Base-by-base conservation (phyloP, 441 rosid genomes). In the Aleurites moluccanus region DNA sequence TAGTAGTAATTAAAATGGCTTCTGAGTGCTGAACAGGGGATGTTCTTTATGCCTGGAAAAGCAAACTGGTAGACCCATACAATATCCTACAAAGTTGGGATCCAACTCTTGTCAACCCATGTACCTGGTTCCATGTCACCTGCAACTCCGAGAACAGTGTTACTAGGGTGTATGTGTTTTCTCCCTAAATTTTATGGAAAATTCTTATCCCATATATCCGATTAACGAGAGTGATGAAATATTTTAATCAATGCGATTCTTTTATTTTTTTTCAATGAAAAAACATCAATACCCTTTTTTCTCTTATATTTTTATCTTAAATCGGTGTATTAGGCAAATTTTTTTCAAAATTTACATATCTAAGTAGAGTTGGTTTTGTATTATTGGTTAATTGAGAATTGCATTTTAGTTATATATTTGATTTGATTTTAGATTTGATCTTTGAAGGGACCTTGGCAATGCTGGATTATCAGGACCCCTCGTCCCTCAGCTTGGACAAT, bases 401-500 rank as follows among this genome's bases (percentile, higher is more conserved):
- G 3, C 18, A 15, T 45, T 66, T 30, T 50, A 38, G 25, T 25
- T 25, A 8, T 55, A 21, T 23, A 67, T 47, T 13, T 18, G 8
- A 38, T 56, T 16, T 45, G 59, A 11, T 42, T 8, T 55, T 64
- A 53, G 64, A 64, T 61, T 67, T 40, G 27, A 52, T 75, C 53
- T 23, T 33, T 72, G 63, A 44, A 88, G 90, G 80, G 92, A 86
- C 79, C 87, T 86, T 10, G 90, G 88, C 2, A 10, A 61, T 42
- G 86, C 87, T 45, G 78, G 81, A 52, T 60, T 86, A 53, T 75
- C 84, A 28, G 90, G 90, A 61, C 75, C 79, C 0, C 82, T 88
- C 61, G 50, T 80, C 49, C 85, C 85, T 25, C 60, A 86, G 77
- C 87, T 85, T 30, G 88, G 84, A 56, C 44, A 0, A 3, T 33